Evolutionary conservation across 2,329 filamentous ascomycete genomes (phyloP).

Genomic region (Diplodia sapinea): DNA sequence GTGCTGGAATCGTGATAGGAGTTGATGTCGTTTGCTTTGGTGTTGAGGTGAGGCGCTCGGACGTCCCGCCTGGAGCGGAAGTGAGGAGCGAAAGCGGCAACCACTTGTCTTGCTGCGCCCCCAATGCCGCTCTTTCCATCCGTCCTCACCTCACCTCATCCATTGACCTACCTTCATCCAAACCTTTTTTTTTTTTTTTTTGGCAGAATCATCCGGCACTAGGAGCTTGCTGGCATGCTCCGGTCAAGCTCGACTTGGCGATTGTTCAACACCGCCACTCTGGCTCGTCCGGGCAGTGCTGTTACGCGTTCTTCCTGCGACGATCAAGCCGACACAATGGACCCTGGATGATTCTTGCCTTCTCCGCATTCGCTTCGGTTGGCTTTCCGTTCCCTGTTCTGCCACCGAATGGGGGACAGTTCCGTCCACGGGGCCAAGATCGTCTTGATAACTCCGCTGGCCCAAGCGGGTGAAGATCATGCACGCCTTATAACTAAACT

Average conservation of each 20-base stretch:
- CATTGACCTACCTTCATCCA: too few relatives aligned
- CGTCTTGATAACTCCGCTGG: conserved; percentile 19
- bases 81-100: neutral
- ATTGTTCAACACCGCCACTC: neutral
- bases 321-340: conserved; percentile 12
- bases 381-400: neutral
- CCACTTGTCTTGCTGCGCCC: neutral
- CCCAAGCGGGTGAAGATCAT: conserved; percentile 25
- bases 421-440: conserved; percentile 4
- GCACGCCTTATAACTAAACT: conserved; percentile 24
- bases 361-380: conserved; percentile 10
- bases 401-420: neutral
- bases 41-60: conserved; percentile 17
- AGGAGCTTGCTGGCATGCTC: neutral
- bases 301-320: conserved; percentile 13
- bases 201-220: too few relatives aligned
- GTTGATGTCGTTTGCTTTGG: conserved; percentile 7
- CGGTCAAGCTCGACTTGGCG: neutral
- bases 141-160: neutral
- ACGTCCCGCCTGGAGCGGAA: neutral
- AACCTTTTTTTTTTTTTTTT: too few relatives aligned
- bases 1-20: too few relatives aligned
- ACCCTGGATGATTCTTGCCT: conserved; percentile 11
- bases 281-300: neutral
- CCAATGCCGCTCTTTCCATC: neutral